Base-by-base conservation (phyloP, 2,329 filamentous ascomycete species). In the Aspergillaceae sp. region DNA sequence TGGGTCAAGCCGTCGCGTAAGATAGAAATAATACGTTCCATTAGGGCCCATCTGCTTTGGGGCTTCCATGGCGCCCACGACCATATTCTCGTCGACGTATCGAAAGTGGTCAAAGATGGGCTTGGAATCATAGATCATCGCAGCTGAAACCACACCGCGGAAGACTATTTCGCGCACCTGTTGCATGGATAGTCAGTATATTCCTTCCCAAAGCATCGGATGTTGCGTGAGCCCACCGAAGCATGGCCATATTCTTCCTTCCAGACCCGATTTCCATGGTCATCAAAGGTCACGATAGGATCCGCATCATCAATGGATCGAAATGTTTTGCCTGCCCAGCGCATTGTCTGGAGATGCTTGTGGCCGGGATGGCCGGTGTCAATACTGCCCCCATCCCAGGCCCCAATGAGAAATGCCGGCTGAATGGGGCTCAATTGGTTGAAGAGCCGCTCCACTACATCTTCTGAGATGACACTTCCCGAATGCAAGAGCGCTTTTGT, bases 71-170 rank as follows among this genome's bases (percentile, higher is more conserved):
- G 41, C 26, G 1, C 47, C 49, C 3, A 47, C 42, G n/a, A 51
- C 6, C 10, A 51, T 3, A 2, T 41, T 47, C n/a, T 49, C 42
- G 40, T 49, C 44, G 1, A 49, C 44, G 30, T 41, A 45, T 4
- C 47, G 44, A 42, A 47, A 49, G 41, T 49, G 44, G 19, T 49
- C 46, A n/a, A 48, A 37, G 7, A 47, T 33, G 4, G 44, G 47
- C 11, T 35, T 29, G 26, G 47, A 38, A 27, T 48, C 43, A 9
- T 51, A 51, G 9, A 51, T 47, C 49, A 51, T 51, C 1, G 49
- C 26, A 1, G 49, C 34, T 6, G 49, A 47, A 6, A 48, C 34
- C 6, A 42, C 30, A 5, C 35, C 49, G 9, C 47, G 47, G 26
- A 36, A 45, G 5, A 42, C 34, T n/a, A 41, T 41, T 4, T 45